Evolutionary conservation across 495 filamentous ascomycete genomes (phyloP).

Genomic region (Thozetella sp.): DNA sequence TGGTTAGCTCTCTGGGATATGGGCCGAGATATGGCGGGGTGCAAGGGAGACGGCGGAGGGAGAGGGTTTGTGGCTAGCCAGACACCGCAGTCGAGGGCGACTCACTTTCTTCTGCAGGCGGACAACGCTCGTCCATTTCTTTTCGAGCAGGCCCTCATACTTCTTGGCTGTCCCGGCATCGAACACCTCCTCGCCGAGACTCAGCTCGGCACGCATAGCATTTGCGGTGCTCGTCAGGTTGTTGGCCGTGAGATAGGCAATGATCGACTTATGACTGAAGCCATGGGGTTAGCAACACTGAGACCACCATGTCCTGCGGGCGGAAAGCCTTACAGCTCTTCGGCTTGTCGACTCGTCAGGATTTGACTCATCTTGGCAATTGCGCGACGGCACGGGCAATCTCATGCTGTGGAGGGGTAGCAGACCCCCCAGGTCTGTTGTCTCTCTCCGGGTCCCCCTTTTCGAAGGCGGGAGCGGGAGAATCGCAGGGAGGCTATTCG

Average conservation of each 20-base stretch:
- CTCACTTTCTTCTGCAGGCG: slow-evolving; percentile 87
- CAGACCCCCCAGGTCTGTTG: background rate
- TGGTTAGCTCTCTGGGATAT: no score
- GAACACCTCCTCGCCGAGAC: slow-evolving; percentile 67
- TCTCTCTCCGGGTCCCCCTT: background rate
- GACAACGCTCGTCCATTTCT: slow-evolving; percentile 95
- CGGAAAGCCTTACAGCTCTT: slow-evolving; percentile 72
- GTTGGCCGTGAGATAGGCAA: slow-evolving; percentile 81
- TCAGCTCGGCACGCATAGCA: slow-evolving; percentile 66
- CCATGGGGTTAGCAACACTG: background rate
- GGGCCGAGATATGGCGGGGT: background rate
- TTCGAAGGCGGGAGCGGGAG: background rate
- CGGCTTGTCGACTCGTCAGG: slow-evolving; percentile 78
- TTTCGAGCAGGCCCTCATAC: slow-evolving; percentile 88
- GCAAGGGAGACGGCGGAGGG: background rate
- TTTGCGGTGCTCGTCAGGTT: slow-evolving; percentile 68
- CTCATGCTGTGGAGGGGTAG: background rate
- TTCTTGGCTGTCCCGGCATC: slow-evolving; percentile 80
- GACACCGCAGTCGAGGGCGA: background rate
- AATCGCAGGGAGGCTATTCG: background rate
- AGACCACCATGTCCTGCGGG: background rate
- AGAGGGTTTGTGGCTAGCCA: background rate
- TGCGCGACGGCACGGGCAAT: background rate
- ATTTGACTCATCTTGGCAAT: slow-evolving; percentile 68
- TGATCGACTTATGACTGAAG: slow-evolving; percentile 89